phyloP scores from a whole-genome alignment of 352 stramenopile genomes.

The Globisporangium nagaii region DNA sequence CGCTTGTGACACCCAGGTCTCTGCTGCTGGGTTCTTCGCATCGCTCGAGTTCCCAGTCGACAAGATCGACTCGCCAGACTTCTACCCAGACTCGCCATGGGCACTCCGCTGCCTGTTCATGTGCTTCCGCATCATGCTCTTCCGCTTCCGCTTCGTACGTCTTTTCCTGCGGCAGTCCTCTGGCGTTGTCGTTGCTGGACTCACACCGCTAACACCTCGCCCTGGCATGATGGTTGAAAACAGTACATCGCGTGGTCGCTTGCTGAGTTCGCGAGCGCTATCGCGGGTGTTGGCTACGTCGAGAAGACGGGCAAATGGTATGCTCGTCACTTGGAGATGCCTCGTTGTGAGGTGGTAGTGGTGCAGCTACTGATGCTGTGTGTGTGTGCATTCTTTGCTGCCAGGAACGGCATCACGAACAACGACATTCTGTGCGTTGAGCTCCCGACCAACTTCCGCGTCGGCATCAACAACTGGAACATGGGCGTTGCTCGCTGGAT shows the following conservation, averaged over 20 bases:
- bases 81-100: conserved; percentile 57
- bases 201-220: background rate
- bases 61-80: conserved; percentile 71
- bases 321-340: background rate
- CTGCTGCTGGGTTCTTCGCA: conserved; percentile 57
- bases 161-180: background rate
- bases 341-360: background rate
- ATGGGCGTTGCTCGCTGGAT: conserved; percentile 82
- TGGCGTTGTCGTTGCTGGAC: background rate
- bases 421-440: conserved; percentile 83
- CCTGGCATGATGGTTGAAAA: background rate
- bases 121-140: conserved; percentile 73
- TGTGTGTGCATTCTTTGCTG: background rate
- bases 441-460: conserved; percentile 79
- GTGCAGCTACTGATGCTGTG: background rate
- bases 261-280: conserved; percentile 61
- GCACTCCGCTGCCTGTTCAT: conserved; percentile 59
- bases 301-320: conserved; percentile 72
- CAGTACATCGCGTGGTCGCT: conserved; percentile 88
- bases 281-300: conserved; percentile 78
- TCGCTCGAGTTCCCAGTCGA: conserved; percentile 78
- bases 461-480: conserved; percentile 89
- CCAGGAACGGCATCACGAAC: conserved; percentile 83
- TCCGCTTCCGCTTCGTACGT: conserved; percentile 82
- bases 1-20: conserved; percentile 32